Conservation (phyloP, 164 flowering plant species). For the Buxus sempervirens region DNA sequence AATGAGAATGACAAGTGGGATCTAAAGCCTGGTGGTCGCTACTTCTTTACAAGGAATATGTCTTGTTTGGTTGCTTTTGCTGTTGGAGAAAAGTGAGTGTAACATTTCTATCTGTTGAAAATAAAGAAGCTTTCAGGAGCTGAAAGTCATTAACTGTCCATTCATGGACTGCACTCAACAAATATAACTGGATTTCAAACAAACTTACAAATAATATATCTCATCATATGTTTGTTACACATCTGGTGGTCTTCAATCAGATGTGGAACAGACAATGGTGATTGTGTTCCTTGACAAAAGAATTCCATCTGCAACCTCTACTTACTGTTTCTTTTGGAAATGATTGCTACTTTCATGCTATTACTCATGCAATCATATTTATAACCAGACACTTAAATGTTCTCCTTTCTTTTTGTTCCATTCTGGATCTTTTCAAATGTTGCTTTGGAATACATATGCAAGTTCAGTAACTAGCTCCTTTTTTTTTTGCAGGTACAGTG, state of each 20-base stretch:
- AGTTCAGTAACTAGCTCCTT: not conserved
- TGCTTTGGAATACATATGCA: no score
- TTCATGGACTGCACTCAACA: not conserved
- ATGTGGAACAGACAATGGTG: not conserved
- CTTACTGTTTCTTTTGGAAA: not conserved
- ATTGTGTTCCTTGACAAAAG: not conserved
- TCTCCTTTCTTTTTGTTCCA: not conserved
- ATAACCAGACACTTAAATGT: no score
- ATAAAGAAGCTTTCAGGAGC: not conserved
- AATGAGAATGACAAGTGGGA: slow-evolving; percentile 95
- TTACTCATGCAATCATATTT: no score
- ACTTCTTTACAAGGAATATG: slow-evolving; percentile 91
- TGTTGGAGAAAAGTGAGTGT: slow-evolving; percentile 77
- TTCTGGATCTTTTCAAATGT: not conserved
- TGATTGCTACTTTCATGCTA: not conserved
- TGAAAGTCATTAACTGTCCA: not conserved
- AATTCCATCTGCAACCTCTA: not conserved
- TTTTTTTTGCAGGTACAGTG: slow-evolving; percentile 55
- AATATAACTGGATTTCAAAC: not conserved
- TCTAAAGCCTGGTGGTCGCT: slow-evolving; percentile 88
- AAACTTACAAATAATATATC: not conserved
- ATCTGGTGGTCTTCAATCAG: no score
- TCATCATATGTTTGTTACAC: no score
- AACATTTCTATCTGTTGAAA: not conserved
- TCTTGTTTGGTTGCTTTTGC: slow-evolving; percentile 92